phyloP scores from a whole-genome alignment of 1,284 basidiomycete species.

The Athelia sp. region DNA sequence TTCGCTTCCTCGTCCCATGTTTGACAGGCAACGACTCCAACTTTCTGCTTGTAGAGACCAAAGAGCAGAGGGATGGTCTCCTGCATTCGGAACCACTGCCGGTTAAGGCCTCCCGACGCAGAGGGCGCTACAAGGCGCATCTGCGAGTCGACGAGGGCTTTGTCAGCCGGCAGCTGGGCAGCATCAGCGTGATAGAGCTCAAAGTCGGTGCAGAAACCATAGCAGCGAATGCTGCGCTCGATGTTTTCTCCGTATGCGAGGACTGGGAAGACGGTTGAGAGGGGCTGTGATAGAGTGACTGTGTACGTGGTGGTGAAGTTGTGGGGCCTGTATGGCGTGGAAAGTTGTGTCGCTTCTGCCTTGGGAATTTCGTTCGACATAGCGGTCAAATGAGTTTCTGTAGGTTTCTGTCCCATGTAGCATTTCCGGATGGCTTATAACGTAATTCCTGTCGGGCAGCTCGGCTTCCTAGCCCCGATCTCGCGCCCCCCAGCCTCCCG shows the following conservation, averaged over 20 bases:
- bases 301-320: conserved; percentile 27
- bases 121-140: conserved; percentile 11
- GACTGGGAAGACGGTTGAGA: conserved; percentile 21
- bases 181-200: conserved; percentile 19
- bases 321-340: too few relatives aligned
- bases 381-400: too few relatives aligned
- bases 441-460: too few relatives aligned
- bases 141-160: conserved; percentile 12
- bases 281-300: conserved; percentile 23
- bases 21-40: conserved; percentile 24
- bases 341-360: too few relatives aligned
- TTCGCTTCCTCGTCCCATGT: conserved; percentile 26
- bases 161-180: conserved; percentile 13
- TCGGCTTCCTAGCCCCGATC: too few relatives aligned
- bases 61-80: conserved; percentile 28
- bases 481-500: too few relatives aligned
- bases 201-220: conserved; percentile 21
- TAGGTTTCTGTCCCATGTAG: too few relatives aligned
- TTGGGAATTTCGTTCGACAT: too few relatives aligned
- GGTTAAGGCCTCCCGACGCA: conserved; percentile 11
- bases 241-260: conserved; percentile 25
- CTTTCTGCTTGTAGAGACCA: conserved; percentile 18
- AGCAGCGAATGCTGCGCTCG: conserved; percentile 26
- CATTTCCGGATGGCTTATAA: too few relatives aligned
- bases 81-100: conserved; percentile 25